Base-by-base conservation (phyloP, 2,329 filamentous ascomycete genomes). In the Coniella vitis region DNA sequence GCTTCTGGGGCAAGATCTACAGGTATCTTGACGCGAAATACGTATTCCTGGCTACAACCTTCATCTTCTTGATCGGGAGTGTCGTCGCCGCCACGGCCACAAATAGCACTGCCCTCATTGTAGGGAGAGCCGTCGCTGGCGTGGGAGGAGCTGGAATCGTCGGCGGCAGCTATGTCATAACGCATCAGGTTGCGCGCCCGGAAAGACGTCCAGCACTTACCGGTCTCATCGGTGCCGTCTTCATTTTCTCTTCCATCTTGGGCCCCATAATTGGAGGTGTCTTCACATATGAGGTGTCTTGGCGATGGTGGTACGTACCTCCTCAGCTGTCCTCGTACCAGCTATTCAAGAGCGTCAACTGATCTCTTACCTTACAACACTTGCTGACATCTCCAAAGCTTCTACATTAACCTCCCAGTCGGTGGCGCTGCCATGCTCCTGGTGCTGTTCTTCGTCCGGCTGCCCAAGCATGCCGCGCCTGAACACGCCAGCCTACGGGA, bases 71-170 rank as follows among this genome's bases (percentile, higher is more conserved):
- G 19, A 10, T 39, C 8, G 44, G 44, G 5, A 29, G 20, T 21
- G 14, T 38, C n/a, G n/a, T 29, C 25, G 25, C 25, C 5, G 73
- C 71, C 31, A 70, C 60, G 0, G 69, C 72, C 0, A 68, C 67
- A 0, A 67, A 53, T 22, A 71, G 73, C 61, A 57, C 68, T 48
- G 69, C 69, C 17, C 55, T 78, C 13, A 78, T 79, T 48, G 57
- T 73, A 10, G 73, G 73, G 4, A 63, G 73, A 5, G 69, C 64
- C 14, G 61, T 74, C 29, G 65, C 65, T 38, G 73, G 72, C 32
- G 56, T 68, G n/a, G 71, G 72, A 1, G 72, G 71, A 0, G 57
- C 59, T 2, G 73, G 71, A 7, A 66, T 72, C 57, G 74, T 73
- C 42, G 41, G 63, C 5, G 68, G 67, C 2, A 49, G 47, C 7